phyloP scores from a whole-genome alignment of 805 yeast genomes.

The Scheffersomyces coipomensis region DNA sequence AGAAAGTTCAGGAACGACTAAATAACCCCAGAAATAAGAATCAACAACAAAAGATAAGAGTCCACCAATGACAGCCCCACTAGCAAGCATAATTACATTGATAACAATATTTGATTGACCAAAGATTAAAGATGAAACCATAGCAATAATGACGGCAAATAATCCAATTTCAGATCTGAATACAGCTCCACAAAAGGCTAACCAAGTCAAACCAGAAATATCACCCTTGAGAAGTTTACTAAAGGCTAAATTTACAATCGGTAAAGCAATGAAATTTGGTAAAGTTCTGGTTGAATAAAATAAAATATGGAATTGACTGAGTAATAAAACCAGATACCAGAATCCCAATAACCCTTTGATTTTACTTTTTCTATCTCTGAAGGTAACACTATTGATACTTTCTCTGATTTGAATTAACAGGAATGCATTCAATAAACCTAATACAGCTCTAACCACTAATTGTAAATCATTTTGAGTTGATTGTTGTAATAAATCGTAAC shows the following conservation, averaged over 20 bases:
- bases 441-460: constrained; percentile 51
- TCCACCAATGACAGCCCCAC: constrained; percentile 56
- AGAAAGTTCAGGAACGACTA: constrained; percentile 69
- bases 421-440: constrained; percentile 62
- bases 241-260: constrained; percentile 60
- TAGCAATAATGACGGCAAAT: constrained; percentile 47
- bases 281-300: constrained; percentile 82
- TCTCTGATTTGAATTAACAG: constrained; percentile 53
- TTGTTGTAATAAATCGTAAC: constrained; percentile 13
- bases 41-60: constrained; percentile 54
- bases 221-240: constrained; percentile 51
- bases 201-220: constrained; percentile 45
- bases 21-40: constrained; percentile 69
- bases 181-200: constrained; percentile 63
- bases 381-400: constrained; percentile 19
- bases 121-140: constrained; percentile 42
- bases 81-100: constrained; percentile 35
- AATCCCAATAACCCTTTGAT: constrained; percentile 32
- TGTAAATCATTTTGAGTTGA: constrained; percentile 48
- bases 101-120: constrained; percentile 45
- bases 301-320: constrained; percentile 75
- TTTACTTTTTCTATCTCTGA: constrained; percentile 15
- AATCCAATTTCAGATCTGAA: constrained; percentile 73
- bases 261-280: constrained; percentile 85
- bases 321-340: constrained; percentile 60